A percentile compares a stretch with the other conserved stretches of the same genome.
phyloP scores from a whole-genome alignment of 306 rosid species.

The Quercus dentata region DNA sequence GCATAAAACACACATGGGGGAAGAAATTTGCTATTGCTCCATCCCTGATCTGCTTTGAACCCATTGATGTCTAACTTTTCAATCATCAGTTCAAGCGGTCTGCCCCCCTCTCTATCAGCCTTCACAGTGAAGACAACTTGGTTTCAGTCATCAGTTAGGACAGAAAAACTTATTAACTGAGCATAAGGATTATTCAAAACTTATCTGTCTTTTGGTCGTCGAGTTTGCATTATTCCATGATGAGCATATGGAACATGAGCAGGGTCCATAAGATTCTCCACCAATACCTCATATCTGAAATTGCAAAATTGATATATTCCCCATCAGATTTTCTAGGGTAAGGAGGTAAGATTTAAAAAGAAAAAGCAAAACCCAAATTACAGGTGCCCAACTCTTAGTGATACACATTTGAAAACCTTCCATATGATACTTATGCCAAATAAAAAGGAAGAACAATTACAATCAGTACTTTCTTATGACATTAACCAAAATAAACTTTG shows the following conservation, averaged over 20 bases:
- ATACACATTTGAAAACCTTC: not conserved
- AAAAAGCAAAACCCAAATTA: not conserved
- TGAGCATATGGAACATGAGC: constrained; percentile 88
- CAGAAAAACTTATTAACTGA: not conserved
- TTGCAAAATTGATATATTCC: constrained; percentile 13
- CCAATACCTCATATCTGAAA: constrained; percentile 85
- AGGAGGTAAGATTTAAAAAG: not conserved
- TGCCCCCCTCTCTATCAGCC: constrained; percentile 94
- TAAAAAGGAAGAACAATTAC: not conserved
- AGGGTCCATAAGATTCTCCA: constrained; percentile 95
- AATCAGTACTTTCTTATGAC: not conserved
- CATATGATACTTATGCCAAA: not conserved
- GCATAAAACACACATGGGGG: constrained; percentile 71
- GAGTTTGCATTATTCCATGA: constrained; percentile 57
- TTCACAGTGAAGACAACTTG: constrained; percentile 43
- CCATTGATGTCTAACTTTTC: constrained; percentile 58
- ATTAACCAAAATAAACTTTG: not conserved
- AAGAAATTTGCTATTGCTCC: constrained; percentile 48
- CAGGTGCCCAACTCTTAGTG: not conserved
- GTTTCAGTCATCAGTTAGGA: constrained; percentile 9
- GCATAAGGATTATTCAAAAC: constrained; percentile 2
- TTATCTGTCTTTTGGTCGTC: constrained; percentile 45
- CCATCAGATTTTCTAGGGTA: not conserved
- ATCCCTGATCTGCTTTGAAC: constrained; percentile 49
- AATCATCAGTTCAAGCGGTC: constrained; percentile 62